Evolutionary conservation across 192 early-diverging fungal species (phyloP).

Genomic region (Geranomyces variabilis): DNA sequence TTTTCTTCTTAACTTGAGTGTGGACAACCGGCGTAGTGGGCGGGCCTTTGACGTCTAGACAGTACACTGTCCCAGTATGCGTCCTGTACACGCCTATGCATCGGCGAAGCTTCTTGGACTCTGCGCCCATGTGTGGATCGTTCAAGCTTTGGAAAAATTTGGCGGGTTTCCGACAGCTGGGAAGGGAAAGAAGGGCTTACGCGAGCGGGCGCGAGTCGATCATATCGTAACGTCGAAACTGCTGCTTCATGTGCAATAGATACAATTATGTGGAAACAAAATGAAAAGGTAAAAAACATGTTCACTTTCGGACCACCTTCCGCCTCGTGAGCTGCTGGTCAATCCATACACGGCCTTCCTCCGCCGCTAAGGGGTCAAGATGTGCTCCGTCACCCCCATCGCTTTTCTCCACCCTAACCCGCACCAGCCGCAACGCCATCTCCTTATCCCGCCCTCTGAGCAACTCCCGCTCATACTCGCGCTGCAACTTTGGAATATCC

Average conservation of each 20-base stretch:
- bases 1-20: constrained; percentile 23
- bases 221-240: no score
- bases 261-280: no score
- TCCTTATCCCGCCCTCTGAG: constrained; percentile 45
- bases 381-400: not conserved
- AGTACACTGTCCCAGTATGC: constrained; percentile 58
- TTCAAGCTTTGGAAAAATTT: no score
- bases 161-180: no score
- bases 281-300: no score
- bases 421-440: constrained; percentile 43
- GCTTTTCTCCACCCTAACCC: constrained; percentile 47
- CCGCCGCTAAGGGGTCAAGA: constrained; percentile 23
- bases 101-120: not conserved
- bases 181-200: no score
- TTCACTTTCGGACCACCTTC: constrained; percentile 32
- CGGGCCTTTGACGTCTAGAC: constrained; percentile 39
- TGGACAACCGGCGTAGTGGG: not conserved
- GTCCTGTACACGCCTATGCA: not conserved
- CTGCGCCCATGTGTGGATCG: no score
- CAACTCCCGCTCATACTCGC: constrained; percentile 52
- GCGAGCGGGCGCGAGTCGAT: no score
- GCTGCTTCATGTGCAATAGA: no score
- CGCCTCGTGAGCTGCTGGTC: constrained; percentile 47
- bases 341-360: constrained; percentile 48
- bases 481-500: constrained; percentile 45